A percentile compares a stretch with the other conserved stretches of the same genome.
phyloP scores from a whole-genome alignment of 2,329 filamentous ascomycete species.

The Xylariaceae sp. region DNA sequence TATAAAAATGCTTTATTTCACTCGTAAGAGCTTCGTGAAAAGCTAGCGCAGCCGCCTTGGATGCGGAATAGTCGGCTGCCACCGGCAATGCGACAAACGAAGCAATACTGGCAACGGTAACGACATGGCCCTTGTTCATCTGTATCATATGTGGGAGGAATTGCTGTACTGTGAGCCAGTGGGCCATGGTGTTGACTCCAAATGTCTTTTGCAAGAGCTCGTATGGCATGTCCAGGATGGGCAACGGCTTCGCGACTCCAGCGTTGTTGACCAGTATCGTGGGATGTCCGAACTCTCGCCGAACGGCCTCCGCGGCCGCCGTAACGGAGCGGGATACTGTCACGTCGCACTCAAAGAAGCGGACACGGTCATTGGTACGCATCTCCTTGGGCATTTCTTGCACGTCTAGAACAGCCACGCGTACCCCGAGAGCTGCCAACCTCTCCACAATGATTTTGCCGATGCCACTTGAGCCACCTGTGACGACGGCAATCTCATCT shows the following conservation, averaged over 20 bases:
- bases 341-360: constrained; percentile 17
- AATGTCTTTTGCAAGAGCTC: constrained; percentile 13
- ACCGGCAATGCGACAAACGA: constrained; percentile 15
- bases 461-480: constrained; percentile 18
- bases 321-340: constrained; percentile 12
- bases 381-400: constrained; percentile 14
- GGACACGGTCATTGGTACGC: constrained; percentile 7
- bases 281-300: constrained; percentile 13
- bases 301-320: constrained; percentile 12
- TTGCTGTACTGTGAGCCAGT: constrained; percentile 18
- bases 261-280: constrained; percentile 21
- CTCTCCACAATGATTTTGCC: constrained; percentile 15
- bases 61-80: constrained; percentile 14
- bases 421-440: constrained; percentile 11
- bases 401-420: constrained; percentile 17
- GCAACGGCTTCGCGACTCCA: constrained; percentile 7
- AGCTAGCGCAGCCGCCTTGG: constrained; percentile 14
- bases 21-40: constrained; percentile 18
- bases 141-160: constrained; percentile 20
- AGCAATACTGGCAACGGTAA: constrained; percentile 17
- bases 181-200: constrained; percentile 15
- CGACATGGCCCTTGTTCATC: constrained; percentile 17
- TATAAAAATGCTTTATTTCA: constrained; percentile 16
- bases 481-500: constrained; percentile 18
- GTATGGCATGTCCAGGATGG: constrained; percentile 15